phyloP scores from a whole-genome alignment of 169 alveolate species.

The Fabrea salina region DNA sequence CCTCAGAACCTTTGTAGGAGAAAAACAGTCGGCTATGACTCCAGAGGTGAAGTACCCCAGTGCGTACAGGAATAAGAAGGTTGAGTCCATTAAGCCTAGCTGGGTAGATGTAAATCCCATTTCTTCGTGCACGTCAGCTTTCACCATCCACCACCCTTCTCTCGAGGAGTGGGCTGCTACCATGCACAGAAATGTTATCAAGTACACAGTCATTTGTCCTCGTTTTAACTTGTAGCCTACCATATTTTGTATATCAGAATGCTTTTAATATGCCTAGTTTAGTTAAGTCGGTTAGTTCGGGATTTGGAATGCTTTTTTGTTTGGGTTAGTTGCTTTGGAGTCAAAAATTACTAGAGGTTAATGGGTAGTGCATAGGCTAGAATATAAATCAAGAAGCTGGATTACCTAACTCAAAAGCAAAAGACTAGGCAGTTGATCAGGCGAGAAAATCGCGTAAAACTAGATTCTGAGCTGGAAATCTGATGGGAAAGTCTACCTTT shows the following conservation, averaged over 20 bases:
- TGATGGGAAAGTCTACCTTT: too few species aligned
- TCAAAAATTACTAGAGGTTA: too few species aligned
- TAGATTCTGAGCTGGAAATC: too few species aligned
- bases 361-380: too few species aligned
- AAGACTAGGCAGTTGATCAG: too few species aligned
- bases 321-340: too few species aligned
- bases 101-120: not conserved
- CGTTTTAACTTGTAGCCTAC: not conserved
- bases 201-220: not conserved
- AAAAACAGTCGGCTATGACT: slow-evolving; percentile 28
- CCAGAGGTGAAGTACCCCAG: slow-evolving; percentile 33
- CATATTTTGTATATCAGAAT: not conserved
- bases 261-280: too few species aligned
- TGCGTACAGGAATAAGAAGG: slow-evolving; percentile 28
- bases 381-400: too few species aligned
- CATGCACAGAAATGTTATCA: slow-evolving; percentile 24
- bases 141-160: slow-evolving; percentile 26
- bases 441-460: too few species aligned
- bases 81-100: slow-evolving; percentile 16
- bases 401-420: too few species aligned
- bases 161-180: slow-evolving; percentile 20
- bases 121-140: not conserved
- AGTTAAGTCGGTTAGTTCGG: too few species aligned
- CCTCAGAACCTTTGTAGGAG: not conserved
- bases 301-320: too few species aligned